Conservation (phyloP, 441 rosid species). For the Erodium moschatum region DNA sequence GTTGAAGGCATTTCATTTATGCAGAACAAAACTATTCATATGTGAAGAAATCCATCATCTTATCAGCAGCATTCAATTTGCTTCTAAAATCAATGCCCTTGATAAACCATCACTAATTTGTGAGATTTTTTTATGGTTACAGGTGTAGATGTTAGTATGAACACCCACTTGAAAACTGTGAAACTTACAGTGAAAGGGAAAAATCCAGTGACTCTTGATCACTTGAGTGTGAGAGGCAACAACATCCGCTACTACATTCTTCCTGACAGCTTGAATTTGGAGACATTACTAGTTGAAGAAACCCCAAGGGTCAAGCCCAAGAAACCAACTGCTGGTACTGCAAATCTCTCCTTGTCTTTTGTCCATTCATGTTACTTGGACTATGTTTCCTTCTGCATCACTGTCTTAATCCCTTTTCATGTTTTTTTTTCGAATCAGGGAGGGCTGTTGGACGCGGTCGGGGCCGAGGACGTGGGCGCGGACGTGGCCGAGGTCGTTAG, state of each 20-base stretch:
- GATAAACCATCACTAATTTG: background rate
- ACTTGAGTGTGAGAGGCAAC: slow-evolving; percentile 91
- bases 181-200: slow-evolving; percentile 86
- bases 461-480: slow-evolving; percentile 92
- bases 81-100: background rate
- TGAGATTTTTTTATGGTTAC: background rate
- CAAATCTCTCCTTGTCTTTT: background rate
- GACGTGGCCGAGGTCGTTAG: slow-evolving; percentile 83
- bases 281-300: slow-evolving; percentile 88
- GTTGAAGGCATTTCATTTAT: background rate
- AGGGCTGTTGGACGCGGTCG: slow-evolving; percentile 76
- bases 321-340: slow-evolving; percentile 83
- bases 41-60: background rate
- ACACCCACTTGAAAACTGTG: slow-evolving; percentile 86
- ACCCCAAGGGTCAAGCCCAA: slow-evolving; percentile 86
- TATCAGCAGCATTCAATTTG: background rate
- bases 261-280: slow-evolving; percentile 95
- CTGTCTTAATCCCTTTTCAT: background rate
- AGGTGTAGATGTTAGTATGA: slow-evolving; percentile 97
- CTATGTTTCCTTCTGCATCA: background rate
- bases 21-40: background rate
- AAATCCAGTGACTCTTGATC: slow-evolving; percentile 82
- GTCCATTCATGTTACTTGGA: background rate
- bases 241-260: slow-evolving; percentile 90
- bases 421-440: slow-evolving; percentile 37